Evolutionary conservation across 805 yeast genomes (phyloP), one percentile per base, ranked within the genome.

Genomic region (Metschnikowia dekortorum): DNA sequence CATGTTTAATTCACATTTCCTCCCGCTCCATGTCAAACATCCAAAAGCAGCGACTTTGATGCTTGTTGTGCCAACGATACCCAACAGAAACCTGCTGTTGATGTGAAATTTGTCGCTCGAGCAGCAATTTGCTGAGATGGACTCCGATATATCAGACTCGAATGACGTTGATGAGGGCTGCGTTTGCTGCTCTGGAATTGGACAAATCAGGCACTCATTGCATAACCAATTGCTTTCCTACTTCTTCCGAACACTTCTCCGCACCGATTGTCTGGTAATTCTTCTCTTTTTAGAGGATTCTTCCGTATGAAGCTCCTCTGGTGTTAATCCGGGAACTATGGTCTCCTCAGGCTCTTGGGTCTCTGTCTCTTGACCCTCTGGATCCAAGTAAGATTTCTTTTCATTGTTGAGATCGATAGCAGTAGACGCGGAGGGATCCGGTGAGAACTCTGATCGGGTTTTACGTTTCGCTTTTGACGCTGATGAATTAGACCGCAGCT

Each of bases 161-260:
- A 59, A 57, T 31, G 60, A 55, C 38, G 60, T 53, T 35, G 48
- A 46, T 34, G 51, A 51, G 8, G 58, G 53, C 28, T 57, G 60
- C 39, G 53, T 50, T 16, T 57, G 60, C 32, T 57, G 60, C 46
- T 52, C 60, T 30, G 59, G 60, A 33, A 55, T 55, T 7, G 60
- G 59, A 14, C 53, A 54, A 14, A 57, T 55, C 36, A 42, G 53
- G 13, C 41, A 32, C 31, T 22, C 5, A 22, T 22, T 22, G 4
- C 22, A 22, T 22, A 22, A 22, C 22, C 22, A 22, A 22, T 22
- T 22, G 5, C 22, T 16, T 16, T 8, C 9, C 6, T 18, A 35
- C 48, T 53, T 54, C 16, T 54, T 54, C 34, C 60, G 42, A 8
- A 38, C 46, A 34, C 53, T 51, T 16, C 60, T 41, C 32, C 60